Evolutionary conservation across 345 rosid species (phyloP), one percentile per base, ranked within the genome.

Genomic region (Pistacia integerrima): DNA sequence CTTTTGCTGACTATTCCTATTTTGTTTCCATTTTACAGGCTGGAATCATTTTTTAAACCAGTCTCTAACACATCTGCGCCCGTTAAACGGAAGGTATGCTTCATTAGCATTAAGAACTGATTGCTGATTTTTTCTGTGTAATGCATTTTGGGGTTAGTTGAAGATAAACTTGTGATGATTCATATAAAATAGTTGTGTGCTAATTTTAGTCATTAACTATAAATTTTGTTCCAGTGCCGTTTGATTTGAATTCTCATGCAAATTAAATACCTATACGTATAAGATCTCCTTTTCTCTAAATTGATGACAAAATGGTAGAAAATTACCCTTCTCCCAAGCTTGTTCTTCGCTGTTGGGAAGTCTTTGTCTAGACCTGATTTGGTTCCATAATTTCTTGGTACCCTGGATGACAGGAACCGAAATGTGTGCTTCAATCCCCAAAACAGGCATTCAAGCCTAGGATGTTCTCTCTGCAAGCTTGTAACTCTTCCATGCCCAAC

Each of bases 21-120:
- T 76, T 71, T 72, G 3, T 52, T 60, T 72, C 58, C 38, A 41
- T 61, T 74, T 48, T 44, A 54, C 88, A 93, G 95, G 74, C 79
- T 92, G 75, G 97, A 93, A 76, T 90, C 95, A 12, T 96, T 91
- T 81, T 88, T 87, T 70, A 96, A 89, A 84, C 98, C 98, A 68
- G 89, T 83, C 65, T 74, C 85, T 30, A 92, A 76, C 78, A 28
- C 91, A 58, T 82, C 94, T 52, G 64, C 36, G 16, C 91, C 94
- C 38, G 70, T 85, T 60, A 93, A 92, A 81, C 82, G 93, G 77
- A 93, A 93, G 95, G 98, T 93, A 84, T 56, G 80, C 63, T 82
- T 73, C 64, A 67, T 67, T 59, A 20, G 74, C 64, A 69, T 70
- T 65, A 71, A 69, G 56, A 64, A 20, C 65, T 64, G 54, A 38